Evolutionary conservation across 2,329 filamentous ascomycete species (phyloP).

Genomic region (Hysterium pulicare): DNA sequence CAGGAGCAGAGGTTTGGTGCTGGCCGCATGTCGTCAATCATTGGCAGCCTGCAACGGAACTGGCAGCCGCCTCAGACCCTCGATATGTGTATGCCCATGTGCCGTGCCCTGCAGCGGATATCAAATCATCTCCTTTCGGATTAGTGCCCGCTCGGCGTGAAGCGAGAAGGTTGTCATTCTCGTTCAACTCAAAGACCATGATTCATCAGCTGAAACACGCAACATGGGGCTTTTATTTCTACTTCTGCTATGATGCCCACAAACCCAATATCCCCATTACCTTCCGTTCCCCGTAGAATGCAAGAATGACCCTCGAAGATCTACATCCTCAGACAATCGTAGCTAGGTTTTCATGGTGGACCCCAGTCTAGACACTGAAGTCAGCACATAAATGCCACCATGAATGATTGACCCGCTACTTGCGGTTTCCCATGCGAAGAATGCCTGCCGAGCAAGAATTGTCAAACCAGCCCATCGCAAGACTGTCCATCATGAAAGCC

Average conservation of each 20-base stretch:
- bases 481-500: constrained; percentile 48
- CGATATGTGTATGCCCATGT: too few species aligned
- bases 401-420: constrained; percentile 10
- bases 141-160: too few species aligned
- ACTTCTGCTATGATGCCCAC: not conserved
- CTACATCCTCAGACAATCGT: not conserved
- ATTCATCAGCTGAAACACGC: too few species aligned
- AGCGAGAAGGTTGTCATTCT: too few species aligned
- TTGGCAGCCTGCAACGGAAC: not conserved
- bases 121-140: too few species aligned
- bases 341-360: not conserved
- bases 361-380: constrained; percentile 3
- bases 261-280: not conserved
- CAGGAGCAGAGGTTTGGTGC: too few species aligned
- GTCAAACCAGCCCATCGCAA: constrained; percentile 49
- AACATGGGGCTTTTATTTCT: not conserved
- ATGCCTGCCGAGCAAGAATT: constrained; percentile 48
- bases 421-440: constrained; percentile 28
- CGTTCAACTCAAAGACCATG: too few species aligned
- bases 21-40: not conserved
- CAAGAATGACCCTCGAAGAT: not conserved
- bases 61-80: too few species aligned
- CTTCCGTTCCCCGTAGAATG: not conserved
- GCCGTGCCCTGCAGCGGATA: too few species aligned
- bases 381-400: constrained; percentile 3